Base-by-base conservation (phyloP, 1,139 yeast species). In the Scheffersomyces stambukii region DNA sequence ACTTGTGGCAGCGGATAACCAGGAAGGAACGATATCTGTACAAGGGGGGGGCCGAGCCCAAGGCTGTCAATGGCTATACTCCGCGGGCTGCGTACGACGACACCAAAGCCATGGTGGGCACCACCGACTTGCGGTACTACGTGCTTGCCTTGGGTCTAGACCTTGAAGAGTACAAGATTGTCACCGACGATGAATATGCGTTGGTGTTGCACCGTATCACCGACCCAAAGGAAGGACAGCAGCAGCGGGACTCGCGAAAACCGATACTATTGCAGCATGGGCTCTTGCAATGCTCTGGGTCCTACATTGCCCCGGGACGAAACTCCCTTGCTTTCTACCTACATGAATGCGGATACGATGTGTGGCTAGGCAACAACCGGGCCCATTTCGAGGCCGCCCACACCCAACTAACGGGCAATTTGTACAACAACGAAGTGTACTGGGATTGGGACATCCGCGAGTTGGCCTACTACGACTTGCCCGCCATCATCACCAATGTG, bases 321-420 rank as follows among this genome's bases (percentile, higher is more conserved):
- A 75, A 83, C 35, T 82, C 94, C 5, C 50, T 91, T 30, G 93
- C 93, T 0, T 78, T 76, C 41, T 70, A 64, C 42, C 60, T 89
- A 16, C 55, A 66, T 23, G 61, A 69, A 14, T 53, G 61, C 18
- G 95, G 95, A 0, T 86, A 70, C 50, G 97, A 91, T 44, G 91
- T 91, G 2, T 91, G 97, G 96, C 55, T 91, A 31, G 97, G 96
- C 1, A 88, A 89, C 49, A 89, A 89, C 50, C 61, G 98, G 35
- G 78, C 95, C 38, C 93, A 95, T 19, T 85, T 88, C 51, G 64
- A 70, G 22, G 85, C 95, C 1, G 61, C 68, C 31, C 93, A 84
- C 52, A 47, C 57, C 1, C 45, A 34, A n/a, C 41, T 45, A 39
- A 35, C 62, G 55, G 57, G 65, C 38, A 35, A 61, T 57, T 36